Evolutionary conservation across 164 flowering plant genomes (phyloP), one percentile per base, ranked within the genome.

Genomic region (Litsea cubeba): DNA sequence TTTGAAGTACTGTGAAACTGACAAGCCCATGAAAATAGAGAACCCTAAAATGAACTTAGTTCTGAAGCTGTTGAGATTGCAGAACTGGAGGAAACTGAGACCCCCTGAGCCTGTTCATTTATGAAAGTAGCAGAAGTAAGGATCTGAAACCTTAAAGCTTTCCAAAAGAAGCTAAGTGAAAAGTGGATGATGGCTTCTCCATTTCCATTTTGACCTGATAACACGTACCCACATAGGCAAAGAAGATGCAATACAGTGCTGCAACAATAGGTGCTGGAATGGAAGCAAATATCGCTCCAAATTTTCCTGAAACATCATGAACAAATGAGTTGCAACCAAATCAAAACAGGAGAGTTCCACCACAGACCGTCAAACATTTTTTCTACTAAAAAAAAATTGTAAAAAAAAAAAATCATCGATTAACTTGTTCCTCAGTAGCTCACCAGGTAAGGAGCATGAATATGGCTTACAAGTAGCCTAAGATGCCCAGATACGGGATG

Each of bases 201-300:
- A 15, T 20, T 14, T 54, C n/a, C n/a, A 15, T 17, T 54, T 54
- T 54, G 12, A 12, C 0, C n/a, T 54, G 3, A 40, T 40, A 14
- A 67, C 24, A 83, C 97, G 18, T 87, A 95, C 99, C 99, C 54
- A 95, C 97, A 75, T 93, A 91, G 5, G 88, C 99, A 78, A 93
- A 95, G 92, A 95, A 90, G 62, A 95, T 83, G 81, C 99, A 95
- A 69, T 93, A 95, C 57, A 93, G 76, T 75, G 99, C 99, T 65
- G 92, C 94, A 62, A 95, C 30, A 23, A 95, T 95, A 22, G 99
- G 90, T 35, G 88, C 84, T 58, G 97, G 99, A 72, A 95, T 93
- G 30, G 97, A 93, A 40, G 99, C 99, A 78, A 95, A 95, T 62
- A 95, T 81, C 30, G 99, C 97, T 79, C 99, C 99, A 79, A 95